Conservation (phyloP, 768 basidiomycete species). For the Coprinopsis cinerea region DNA sequence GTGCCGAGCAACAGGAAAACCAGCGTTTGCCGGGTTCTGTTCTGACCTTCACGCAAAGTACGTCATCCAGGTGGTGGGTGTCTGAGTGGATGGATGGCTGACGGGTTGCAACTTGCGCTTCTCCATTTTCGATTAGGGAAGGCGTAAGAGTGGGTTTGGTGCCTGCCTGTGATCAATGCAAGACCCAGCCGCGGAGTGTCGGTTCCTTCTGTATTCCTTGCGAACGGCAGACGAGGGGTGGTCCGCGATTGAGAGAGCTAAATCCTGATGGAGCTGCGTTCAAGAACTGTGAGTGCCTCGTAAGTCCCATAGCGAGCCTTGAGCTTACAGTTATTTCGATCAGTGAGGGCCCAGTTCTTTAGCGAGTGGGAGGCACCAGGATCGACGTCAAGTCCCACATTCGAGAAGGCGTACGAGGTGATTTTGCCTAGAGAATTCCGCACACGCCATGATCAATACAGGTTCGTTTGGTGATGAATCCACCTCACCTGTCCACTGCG, state of each 20-base stretch:
- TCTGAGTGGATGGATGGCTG: neutral
- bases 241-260: slow-evolving; percentile 44
- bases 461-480: slow-evolving; percentile 23
- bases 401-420: slow-evolving; percentile 57
- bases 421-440: slow-evolving; percentile 35
- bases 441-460: slow-evolving; percentile 42
- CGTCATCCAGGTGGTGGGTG: slow-evolving; percentile 12
- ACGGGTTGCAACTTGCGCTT: neutral
- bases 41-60: slow-evolving; percentile 55
- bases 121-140: slow-evolving; percentile 28
- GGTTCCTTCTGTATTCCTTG: slow-evolving; percentile 47
- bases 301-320: slow-evolving; percentile 2
- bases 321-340: slow-evolving; percentile 12
- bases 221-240: slow-evolving; percentile 37
- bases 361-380: slow-evolving; percentile 47
- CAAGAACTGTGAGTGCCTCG: slow-evolving; percentile 44
- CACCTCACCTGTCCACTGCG: neutral
- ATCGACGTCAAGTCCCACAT: slow-evolving; percentile 24
- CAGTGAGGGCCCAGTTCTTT: slow-evolving; percentile 44
- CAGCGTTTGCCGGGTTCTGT: slow-evolving; percentile 49
- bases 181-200: slow-evolving; percentile 37
- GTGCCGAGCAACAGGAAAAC: slow-evolving; percentile 46
- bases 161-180: slow-evolving; percentile 46
- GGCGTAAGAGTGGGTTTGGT: slow-evolving; percentile 45
- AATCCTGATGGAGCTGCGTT: slow-evolving; percentile 39